Conservation (phyloP, 805 yeast species). For the Tetrapisispora iriomotensis region DNA sequence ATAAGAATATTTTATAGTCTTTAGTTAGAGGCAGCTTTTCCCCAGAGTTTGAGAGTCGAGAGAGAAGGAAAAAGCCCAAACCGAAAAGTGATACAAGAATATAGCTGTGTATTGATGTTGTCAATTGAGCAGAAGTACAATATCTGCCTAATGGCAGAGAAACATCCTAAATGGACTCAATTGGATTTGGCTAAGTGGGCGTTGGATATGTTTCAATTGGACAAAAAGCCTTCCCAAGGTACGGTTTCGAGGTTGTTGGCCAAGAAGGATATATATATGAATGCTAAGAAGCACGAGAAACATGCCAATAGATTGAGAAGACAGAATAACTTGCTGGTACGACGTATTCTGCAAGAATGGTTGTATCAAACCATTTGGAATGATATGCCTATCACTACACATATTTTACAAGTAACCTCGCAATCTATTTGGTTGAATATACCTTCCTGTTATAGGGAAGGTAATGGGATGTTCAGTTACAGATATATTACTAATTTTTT, state of each 20-base stretch:
- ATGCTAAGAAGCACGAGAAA: constrained; percentile 37
- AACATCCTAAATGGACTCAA: constrained; percentile 61
- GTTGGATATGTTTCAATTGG: constrained; percentile 41
- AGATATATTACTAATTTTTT: constrained; percentile 46
- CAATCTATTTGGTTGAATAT: constrained; percentile 53
- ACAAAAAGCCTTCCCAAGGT: constrained; percentile 54
- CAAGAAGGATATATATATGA: constrained; percentile 39
- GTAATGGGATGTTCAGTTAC: constrained; percentile 52
- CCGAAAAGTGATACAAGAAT: too few relatives aligned
- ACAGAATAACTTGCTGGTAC: constrained; percentile 43
- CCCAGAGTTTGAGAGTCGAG: too few relatives aligned
- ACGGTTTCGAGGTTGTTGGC: constrained; percentile 54
- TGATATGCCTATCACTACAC: constrained; percentile 52
- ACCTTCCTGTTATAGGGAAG: constrained; percentile 42
- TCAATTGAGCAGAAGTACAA: constrained; percentile 47
- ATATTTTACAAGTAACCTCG: constrained; percentile 54
- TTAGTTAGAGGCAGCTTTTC: too few relatives aligned
- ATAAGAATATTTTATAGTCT: too few relatives aligned
- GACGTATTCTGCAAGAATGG: constrained; percentile 60
- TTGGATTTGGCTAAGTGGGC: constrained; percentile 59
- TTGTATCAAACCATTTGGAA: constrained; percentile 60
- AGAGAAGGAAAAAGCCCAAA: not conserved
- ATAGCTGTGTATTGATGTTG: too few relatives aligned
- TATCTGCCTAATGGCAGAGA: constrained; percentile 55
- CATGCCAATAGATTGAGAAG: constrained; percentile 39